phyloP scores from a whole-genome alignment of 208 protist genomes.

The Phytomonas francai region DNA sequence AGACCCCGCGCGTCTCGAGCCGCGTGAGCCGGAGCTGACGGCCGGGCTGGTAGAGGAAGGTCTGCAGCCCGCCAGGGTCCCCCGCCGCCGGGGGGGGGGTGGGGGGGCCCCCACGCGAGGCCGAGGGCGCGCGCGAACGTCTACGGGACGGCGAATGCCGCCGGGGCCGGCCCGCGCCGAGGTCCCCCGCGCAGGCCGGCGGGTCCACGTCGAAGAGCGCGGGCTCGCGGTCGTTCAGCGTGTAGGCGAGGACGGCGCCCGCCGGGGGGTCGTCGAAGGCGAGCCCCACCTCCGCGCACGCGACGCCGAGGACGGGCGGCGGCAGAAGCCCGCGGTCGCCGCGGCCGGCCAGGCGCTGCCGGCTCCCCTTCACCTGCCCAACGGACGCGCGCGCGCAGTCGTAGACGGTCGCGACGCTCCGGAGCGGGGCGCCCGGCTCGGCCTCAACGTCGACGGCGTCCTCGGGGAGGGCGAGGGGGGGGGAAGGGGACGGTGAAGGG shows the following conservation, averaged over 20 bases:
- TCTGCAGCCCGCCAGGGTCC: conserved; percentile 35
- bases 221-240: conserved; percentile 64
- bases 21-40: conserved; percentile 54
- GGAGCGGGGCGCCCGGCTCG: conserved; percentile 12
- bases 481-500: no score
- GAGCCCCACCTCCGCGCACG: conserved; percentile 61
- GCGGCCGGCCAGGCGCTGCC: conserved; percentile 17
- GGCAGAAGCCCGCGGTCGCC: conserved; percentile 28
- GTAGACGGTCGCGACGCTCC: conserved; percentile 64
- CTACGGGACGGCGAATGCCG: background rate
- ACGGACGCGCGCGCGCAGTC: conserved; percentile 43
- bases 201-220: conserved; percentile 40
- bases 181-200: conserved; percentile 30
- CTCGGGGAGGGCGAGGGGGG: background rate
- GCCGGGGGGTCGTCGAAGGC: conserved; percentile 68
- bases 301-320: conserved; percentile 60
- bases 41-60: conserved; percentile 45
- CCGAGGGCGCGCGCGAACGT: background rate
- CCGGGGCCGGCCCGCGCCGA: no score
- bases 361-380: conserved; percentile 25
- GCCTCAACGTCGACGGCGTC: conserved; percentile 6
- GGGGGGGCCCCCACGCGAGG: background rate
- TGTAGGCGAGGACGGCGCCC: conserved; percentile 65
- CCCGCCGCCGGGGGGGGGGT: conserved; percentile 12
- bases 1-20: conserved; percentile 44